phyloP scores from a whole-genome alignment of 805 yeast genomes.

The Yueomyces sp. region DNA sequence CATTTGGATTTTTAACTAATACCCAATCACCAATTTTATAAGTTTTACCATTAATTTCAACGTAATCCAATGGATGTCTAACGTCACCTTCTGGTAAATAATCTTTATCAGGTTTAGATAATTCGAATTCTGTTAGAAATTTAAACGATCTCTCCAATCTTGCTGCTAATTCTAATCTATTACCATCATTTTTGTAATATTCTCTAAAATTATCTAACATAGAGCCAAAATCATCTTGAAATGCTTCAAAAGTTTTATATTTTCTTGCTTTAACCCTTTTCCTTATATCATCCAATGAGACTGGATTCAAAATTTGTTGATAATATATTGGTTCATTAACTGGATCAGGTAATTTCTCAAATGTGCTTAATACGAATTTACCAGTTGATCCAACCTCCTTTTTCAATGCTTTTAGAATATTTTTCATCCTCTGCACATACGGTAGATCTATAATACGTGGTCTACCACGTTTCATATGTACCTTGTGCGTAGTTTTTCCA shows the following conservation, averaged over 20 bases:
- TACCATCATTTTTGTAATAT: slow-evolving; percentile 46
- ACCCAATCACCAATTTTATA: slow-evolving; percentile 95
- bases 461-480: slow-evolving; percentile 23
- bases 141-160: slow-evolving; percentile 50
- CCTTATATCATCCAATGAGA: slow-evolving; percentile 59
- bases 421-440: slow-evolving; percentile 83
- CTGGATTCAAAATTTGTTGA: slow-evolving; percentile 40
- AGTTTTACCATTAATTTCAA: slow-evolving; percentile 54
- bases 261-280: slow-evolving; percentile 76
- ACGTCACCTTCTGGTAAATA: slow-evolving; percentile 47
- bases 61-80: slow-evolving; percentile 68
- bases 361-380: slow-evolving; percentile 42
- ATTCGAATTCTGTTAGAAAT: slow-evolving; percentile 48
- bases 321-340: slow-evolving; percentile 29
- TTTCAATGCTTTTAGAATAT: slow-evolving; percentile 68
- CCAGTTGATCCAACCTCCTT: slow-evolving; percentile 47
- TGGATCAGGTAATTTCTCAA: slow-evolving; percentile 46
- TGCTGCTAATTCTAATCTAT: slow-evolving; percentile 46
- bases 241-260: slow-evolving; percentile 62
- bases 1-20: slow-evolving; percentile 74
- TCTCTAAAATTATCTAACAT: slow-evolving; percentile 64
- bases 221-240: slow-evolving; percentile 60
- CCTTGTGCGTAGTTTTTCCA: slow-evolving; percentile 7
- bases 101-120: slow-evolving; percentile 71
- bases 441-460: slow-evolving; percentile 25